phyloP scores from a whole-genome alignment of 192 early-diverging fungal genomes.

The Coemansia sp. region DNA sequence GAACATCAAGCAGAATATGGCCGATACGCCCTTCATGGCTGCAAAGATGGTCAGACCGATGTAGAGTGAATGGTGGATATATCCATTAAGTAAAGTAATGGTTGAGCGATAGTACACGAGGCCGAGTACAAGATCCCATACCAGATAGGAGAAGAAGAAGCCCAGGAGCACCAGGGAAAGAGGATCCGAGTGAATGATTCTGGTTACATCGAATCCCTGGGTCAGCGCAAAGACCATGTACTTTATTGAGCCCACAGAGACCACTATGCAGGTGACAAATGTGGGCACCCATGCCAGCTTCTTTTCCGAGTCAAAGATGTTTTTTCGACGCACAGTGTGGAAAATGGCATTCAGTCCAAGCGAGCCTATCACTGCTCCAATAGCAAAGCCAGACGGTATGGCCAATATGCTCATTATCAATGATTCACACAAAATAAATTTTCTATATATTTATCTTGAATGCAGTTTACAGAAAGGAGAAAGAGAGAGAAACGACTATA shows the following conservation, averaged over 20 bases:
- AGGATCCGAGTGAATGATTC: conserved; percentile 33
- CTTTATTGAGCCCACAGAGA: conserved; percentile 31
- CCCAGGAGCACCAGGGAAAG: conserved; percentile 43
- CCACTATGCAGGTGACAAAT: conserved; percentile 28
- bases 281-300: conserved; percentile 58
- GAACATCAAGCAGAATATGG: conserved; percentile 55
- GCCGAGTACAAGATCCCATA: conserved; percentile 61
- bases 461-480: no score
- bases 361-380: conserved; percentile 22
- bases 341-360: conserved; percentile 29
- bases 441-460: no score
- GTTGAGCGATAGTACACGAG: conserved; percentile 56
- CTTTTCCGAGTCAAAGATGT: conserved; percentile 32
- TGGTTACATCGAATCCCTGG: conserved; percentile 10
- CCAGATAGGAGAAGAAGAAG: conserved; percentile 59
- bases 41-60: conserved; percentile 34
- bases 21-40: conserved; percentile 21
- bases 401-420: not conserved
- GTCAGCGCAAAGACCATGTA: conserved; percentile 28
- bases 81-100: conserved; percentile 59
- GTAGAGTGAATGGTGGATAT: conserved; percentile 65
- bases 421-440: not conserved
- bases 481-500: no score
- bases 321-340: conserved; percentile 8
- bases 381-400: conserved; percentile 18